phyloP scores from a whole-genome alignment of 352 stramenopile species.

The Phytopythium kandeliae region DNA sequence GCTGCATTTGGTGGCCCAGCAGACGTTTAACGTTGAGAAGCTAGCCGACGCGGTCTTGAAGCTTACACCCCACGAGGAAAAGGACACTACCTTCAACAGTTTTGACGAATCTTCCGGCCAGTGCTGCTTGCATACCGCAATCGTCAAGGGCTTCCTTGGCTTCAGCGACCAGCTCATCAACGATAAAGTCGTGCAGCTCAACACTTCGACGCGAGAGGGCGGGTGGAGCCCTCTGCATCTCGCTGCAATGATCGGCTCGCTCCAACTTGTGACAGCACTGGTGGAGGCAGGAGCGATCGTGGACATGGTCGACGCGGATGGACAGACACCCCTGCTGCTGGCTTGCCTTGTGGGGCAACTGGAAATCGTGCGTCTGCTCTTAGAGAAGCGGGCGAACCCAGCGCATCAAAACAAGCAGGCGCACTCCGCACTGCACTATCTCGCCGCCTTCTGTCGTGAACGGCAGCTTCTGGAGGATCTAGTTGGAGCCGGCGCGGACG shows the following conservation, averaged over 20 bases:
- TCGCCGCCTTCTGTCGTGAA: slow-evolving; percentile 58
- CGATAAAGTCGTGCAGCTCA: slow-evolving; percentile 35
- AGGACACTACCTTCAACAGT: slow-evolving; percentile 30
- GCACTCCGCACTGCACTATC: slow-evolving; percentile 57
- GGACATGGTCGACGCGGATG: slow-evolving; percentile 53
- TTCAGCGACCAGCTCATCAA: slow-evolving; percentile 36
- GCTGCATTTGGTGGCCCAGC: slow-evolving; percentile 51
- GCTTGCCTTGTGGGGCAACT: slow-evolving; percentile 53
- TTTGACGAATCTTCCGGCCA: slow-evolving; percentile 36
- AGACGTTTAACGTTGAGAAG: slow-evolving; percentile 59
- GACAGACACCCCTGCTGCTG: slow-evolving; percentile 52
- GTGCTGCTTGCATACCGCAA: slow-evolving; percentile 55
- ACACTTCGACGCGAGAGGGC: slow-evolving; percentile 38
- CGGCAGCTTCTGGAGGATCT: slow-evolving; percentile 37
- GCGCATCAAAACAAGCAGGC: slow-evolving; percentile 68
- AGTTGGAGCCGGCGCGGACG: slow-evolving; percentile 41
- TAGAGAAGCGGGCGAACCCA: slow-evolving; percentile 42
- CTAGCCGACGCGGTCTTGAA: slow-evolving; percentile 37
- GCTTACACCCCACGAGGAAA: not conserved
- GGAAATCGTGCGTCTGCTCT: slow-evolving; percentile 36
- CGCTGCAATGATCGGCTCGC: slow-evolving; percentile 53
- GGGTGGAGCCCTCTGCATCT: slow-evolving; percentile 56
- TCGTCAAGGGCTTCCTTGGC: slow-evolving; percentile 51
- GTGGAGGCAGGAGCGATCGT: slow-evolving; percentile 39
- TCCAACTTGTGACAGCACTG: slow-evolving; percentile 37